phyloP scores from a whole-genome alignment of 768 basidiomycete genomes.

The Gloeophyllum trabeum region DNA sequence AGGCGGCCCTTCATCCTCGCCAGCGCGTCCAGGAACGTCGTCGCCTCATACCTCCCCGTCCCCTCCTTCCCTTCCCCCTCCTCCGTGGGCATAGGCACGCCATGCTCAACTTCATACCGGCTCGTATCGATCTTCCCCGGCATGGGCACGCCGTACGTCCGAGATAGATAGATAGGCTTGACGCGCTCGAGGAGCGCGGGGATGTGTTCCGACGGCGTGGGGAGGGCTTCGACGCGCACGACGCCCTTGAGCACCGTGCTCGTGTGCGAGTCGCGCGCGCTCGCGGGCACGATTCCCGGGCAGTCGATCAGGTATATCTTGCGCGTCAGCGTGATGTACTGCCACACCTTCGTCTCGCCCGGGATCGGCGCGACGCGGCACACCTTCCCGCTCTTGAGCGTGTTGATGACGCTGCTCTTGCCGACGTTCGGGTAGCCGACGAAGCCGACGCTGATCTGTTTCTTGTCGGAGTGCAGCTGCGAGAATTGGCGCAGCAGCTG shows the following conservation, averaged over 20 bases:
- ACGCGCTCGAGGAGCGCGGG: constrained; percentile 80
- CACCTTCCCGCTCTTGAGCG: constrained; percentile 94
- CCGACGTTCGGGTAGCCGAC: constrained; percentile 98
- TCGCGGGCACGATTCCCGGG: constrained; percentile 94
- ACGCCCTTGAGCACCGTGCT: constrained; percentile 94
- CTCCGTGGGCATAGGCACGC: too few relatives aligned
- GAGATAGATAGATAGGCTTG: constrained; percentile 85
- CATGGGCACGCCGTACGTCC: constrained; percentile 66
- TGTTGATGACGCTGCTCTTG: constrained; percentile 96
- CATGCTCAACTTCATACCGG: too few relatives aligned
- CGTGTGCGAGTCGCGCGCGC: constrained; percentile 82
- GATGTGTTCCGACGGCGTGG: constrained; percentile 89
- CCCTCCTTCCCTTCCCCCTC: background rate
- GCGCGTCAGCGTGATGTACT: constrained; percentile 95
- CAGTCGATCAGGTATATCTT: constrained; percentile 99
- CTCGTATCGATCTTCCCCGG: constrained; percentile 41
- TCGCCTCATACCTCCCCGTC: constrained; percentile 49
- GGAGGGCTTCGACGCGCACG: constrained; percentile 88
- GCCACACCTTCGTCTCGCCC: constrained; percentile 99
- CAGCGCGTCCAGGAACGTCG: constrained; percentile 73
- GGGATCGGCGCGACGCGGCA: constrained; percentile 95
- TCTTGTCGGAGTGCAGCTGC: constrained; percentile 95
- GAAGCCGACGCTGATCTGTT: constrained; percentile 97
- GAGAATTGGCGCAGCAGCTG: constrained; percentile 95
- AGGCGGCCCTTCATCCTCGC: constrained; percentile 89